A percentile compares a stretch with the other conserved stretches of the same genome.
Evolutionary conservation across 495 filamentous ascomycete genomes (phyloP).

Genomic region (Penicillium paradoxum): DNA sequence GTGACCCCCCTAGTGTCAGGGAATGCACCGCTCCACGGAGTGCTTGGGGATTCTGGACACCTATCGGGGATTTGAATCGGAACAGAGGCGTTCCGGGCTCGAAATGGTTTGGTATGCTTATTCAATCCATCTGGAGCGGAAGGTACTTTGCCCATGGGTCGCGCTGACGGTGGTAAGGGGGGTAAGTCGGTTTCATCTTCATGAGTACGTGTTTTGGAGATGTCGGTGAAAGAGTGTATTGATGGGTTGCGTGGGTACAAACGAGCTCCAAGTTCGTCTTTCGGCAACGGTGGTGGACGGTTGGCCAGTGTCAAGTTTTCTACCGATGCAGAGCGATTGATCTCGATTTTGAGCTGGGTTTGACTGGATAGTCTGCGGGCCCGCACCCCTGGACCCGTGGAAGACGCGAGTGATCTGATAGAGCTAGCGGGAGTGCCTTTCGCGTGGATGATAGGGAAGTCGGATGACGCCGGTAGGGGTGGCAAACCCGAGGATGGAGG

Average conservation of each 20-base stretch:
- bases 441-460: conserved; percentile 20
- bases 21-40: conserved; percentile 66
- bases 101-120: conserved; percentile 68
- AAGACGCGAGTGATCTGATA: conserved; percentile 30
- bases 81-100: conserved; percentile 68
- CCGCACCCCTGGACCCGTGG: conserved; percentile 56
- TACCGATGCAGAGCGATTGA: conserved; percentile 43
- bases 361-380: conserved; percentile 78
- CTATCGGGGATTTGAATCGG: conserved; percentile 68
- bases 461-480: conserved; percentile 21
- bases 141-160: conserved; percentile 46
- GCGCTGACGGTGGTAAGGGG: conserved; percentile 38
- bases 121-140: conserved; percentile 54
- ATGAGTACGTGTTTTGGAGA: conserved; percentile 38
- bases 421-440: conserved; percentile 28
- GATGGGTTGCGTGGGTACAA: conserved; percentile 29
- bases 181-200: conserved; percentile 41
- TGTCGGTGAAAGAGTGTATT: conserved; percentile 29
- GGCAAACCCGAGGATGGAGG: conserved; percentile 28
- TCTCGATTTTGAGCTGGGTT: conserved; percentile 87
- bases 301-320: conserved; percentile 31
- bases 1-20: conserved; percentile 45
- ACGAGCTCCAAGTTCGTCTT: conserved; percentile 24
- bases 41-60: conserved; percentile 64
- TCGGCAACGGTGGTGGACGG: conserved; percentile 27